Evolutionary conservation across 371 early-diverging fungal species (phyloP), one percentile per base, ranked within the genome.

Genomic region (Blakeslea trispora): DNA sequence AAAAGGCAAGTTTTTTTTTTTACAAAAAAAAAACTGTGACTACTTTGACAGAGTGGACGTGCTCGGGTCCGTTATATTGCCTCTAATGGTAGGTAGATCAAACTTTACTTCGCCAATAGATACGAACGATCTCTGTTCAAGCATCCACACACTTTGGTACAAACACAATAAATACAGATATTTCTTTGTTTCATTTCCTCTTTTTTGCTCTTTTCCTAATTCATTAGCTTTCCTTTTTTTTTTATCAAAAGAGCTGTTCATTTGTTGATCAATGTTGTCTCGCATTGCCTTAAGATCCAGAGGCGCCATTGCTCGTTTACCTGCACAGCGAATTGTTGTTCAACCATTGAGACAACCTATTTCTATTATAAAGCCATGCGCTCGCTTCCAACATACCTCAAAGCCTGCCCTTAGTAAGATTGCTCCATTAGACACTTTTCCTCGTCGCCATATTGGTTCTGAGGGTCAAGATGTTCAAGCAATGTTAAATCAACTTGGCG

Each of bases 391-490:
- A 45, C 68, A 69, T 23, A 53, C 71, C 22, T 57, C 70, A 43
- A 74, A 72, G 61, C 75, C 75, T 50, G 61, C 55, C 11, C 60
- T 65, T 21, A 41, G 58, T 5, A 66, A 76, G 32, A 75, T 87
- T 53, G 76, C 82, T 32, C 85, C 85, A 34, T 68, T 88, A 41
- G 88, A 88, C 54, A 85, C 82, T 35, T 93, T 93, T 66, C 80
- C 84, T 59, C 85, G 87, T 57, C 93, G 98, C 54, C 98, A 97
- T 76, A 87, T 89, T 63, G 98, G 98, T 1, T 90, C 96, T 21
- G 77, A 81, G 50, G 81, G 82, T 37, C 56, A 67, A 7, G 93
- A 97, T 18, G 69, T 90, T 54, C 69, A 80, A 37, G 76, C 72
- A 14, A 97, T 98, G 97, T 83, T 94, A 55, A 81, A 82, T 50